Evolutionary conservation across 108 stramenopile species (phyloP).

Genomic region (Discostella pseudostelligera): DNA sequence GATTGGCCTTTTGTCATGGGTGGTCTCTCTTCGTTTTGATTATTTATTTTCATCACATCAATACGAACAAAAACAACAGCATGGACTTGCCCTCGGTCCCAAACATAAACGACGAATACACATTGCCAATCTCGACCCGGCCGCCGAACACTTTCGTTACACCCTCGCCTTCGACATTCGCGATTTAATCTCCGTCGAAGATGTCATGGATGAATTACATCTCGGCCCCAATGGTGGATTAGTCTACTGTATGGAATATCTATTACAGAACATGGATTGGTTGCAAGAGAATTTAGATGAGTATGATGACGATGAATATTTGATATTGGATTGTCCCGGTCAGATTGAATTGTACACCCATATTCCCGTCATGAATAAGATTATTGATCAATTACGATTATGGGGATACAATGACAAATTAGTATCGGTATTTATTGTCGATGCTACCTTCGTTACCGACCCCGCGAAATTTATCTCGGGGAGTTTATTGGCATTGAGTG

Average conservation of each 20-base stretch:
- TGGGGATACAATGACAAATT: slow-evolving; percentile 85
- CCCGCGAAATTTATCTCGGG: slow-evolving; percentile 94
- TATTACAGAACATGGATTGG: slow-evolving; percentile 96
- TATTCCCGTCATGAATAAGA: slow-evolving; percentile 91
- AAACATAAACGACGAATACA: slow-evolving; percentile 64
- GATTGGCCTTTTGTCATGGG: neutral
- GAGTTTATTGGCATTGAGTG: slow-evolving; percentile 81
- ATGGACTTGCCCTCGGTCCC: slow-evolving; percentile 61
- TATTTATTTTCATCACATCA: too few species aligned
- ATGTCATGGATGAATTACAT: slow-evolving; percentile 97
- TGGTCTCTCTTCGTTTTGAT: too few species aligned
- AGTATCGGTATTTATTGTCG: slow-evolving; percentile 92
- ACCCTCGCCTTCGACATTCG: slow-evolving; percentile 85
- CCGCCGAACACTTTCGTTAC: slow-evolving; percentile 93
- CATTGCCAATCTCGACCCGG: slow-evolving; percentile 96
- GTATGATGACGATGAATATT: slow-evolving; percentile 95
- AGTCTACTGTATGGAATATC: slow-evolving; percentile 98
- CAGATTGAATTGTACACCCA: slow-evolving; percentile 97
- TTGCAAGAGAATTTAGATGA: slow-evolving; percentile 78
- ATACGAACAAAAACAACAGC: slow-evolving; percentile 47
- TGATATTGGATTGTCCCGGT: slow-evolving; percentile 99
- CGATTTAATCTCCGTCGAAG: slow-evolving; percentile 94
- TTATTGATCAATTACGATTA: slow-evolving; percentile 79
- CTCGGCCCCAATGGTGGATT: slow-evolving; percentile 97
- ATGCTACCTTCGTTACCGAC: slow-evolving; percentile 86